phyloP scores from a whole-genome alignment of 768 basidiomycete genomes.

The Pulveroboletus sp. region DNA sequence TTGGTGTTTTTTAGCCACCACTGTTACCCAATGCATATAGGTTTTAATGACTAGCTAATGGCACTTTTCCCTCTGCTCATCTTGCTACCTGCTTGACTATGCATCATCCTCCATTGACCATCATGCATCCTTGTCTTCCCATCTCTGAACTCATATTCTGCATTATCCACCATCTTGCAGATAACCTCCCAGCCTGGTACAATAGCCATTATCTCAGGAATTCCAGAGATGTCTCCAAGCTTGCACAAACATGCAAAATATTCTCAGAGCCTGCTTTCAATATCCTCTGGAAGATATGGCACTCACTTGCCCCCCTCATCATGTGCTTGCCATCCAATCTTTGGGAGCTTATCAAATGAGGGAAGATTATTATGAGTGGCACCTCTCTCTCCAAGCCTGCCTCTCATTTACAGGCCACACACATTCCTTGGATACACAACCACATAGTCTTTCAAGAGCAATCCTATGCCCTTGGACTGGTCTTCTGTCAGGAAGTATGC shows the following conservation, averaged over 20 bases:
- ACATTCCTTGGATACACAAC: not conserved
- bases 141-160: conserved; percentile 23
- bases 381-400: not conserved
- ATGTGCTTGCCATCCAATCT: conserved; percentile 26
- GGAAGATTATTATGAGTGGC: conserved; percentile 22
- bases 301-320: conserved; percentile 26
- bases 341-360: conserved; percentile 19
- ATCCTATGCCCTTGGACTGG: conserved; percentile 21
- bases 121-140: conserved; percentile 29
- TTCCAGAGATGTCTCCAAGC: conserved; percentile 20
- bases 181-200: conserved; percentile 15
- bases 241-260: conserved; percentile 27
- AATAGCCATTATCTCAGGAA: conserved; percentile 18
- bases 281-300: conserved; percentile 28
- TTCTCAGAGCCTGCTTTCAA: conserved; percentile 28
- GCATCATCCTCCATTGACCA: not conserved
- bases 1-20: not conserved
- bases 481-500: conserved; percentile 19
- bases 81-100: not conserved
- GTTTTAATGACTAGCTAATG: not conserved
- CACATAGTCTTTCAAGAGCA: conserved; percentile 19
- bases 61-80: not conserved
- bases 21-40: not conserved
- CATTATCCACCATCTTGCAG: conserved; percentile 24
- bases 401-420: not conserved